Conservation (phyloP, 345 rosid species). For the Euphorbia peplus region DNA sequence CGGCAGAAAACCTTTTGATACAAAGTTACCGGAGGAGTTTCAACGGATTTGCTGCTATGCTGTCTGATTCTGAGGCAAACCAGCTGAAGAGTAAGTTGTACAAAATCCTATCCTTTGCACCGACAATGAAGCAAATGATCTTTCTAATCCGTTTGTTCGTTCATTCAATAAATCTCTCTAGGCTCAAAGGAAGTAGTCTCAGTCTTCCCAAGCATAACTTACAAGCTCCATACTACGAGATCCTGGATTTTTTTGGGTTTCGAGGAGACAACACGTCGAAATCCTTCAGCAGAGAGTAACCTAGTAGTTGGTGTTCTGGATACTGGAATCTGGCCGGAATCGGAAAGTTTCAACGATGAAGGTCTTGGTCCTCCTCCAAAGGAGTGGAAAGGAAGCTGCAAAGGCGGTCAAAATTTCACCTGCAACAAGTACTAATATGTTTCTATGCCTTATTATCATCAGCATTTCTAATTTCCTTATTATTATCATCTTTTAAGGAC, state of each 20-base stretch:
- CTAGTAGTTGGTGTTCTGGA: slow-evolving; percentile 39
- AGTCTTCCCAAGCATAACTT: slow-evolving; percentile 37
- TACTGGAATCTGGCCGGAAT: slow-evolving; percentile 46
- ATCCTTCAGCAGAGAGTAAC: slow-evolving; percentile 30
- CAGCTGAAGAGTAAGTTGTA: slow-evolving; percentile 35
- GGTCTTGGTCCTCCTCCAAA: slow-evolving; percentile 48
- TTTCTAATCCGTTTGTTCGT: too few species aligned
- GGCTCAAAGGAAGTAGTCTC: slow-evolving; percentile 34
- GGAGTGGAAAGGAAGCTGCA: slow-evolving; percentile 48
- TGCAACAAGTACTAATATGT: slow-evolving; percentile 44
- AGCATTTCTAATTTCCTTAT: slow-evolving; percentile 15
- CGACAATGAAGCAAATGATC: not conserved
- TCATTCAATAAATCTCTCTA: too few species aligned
- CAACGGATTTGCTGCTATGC: slow-evolving; percentile 52
- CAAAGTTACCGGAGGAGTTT: slow-evolving; percentile 54
- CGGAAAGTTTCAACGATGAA: slow-evolving; percentile 37
- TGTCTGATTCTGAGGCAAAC: slow-evolving; percentile 37
- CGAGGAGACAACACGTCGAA: not conserved
- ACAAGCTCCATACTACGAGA: slow-evolving; percentile 40
- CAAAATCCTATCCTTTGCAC: not conserved
- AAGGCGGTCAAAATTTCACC: slow-evolving; percentile 37
- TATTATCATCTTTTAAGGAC: slow-evolving; percentile 26
- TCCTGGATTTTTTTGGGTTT: slow-evolving; percentile 64
- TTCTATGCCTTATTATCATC: not conserved
- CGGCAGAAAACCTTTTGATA: slow-evolving; percentile 28